phyloP scores from a whole-genome alignment of 129 eudicot species.

The Ambrosia trifida region DNA sequence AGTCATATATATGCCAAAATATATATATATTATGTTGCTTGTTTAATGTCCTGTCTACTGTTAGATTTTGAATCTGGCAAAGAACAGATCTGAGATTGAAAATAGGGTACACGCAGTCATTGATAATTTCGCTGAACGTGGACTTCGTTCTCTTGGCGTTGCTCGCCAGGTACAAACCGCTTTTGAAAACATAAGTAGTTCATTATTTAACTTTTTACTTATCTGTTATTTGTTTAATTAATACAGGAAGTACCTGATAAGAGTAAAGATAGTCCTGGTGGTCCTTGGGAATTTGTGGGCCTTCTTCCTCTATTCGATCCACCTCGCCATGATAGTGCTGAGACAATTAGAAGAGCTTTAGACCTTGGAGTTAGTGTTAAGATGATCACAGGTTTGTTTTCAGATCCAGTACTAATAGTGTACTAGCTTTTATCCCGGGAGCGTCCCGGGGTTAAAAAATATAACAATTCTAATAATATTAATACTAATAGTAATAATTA shows the following conservation, averaged over 20 bases:
- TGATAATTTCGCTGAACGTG: constrained; percentile 61
- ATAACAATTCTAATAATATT: no score
- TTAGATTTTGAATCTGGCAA: constrained; percentile 46
- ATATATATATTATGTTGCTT: not conserved
- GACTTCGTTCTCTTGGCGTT: constrained; percentile 57
- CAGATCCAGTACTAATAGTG: not conserved
- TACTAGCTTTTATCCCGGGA: no score
- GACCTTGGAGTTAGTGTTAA: constrained; percentile 59
- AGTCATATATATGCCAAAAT: not conserved
- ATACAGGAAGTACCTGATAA: constrained; percentile 49
- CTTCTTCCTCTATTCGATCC: constrained; percentile 62
- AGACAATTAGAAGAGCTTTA: constrained; percentile 50
- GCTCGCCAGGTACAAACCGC: constrained; percentile 44
- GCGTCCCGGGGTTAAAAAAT: no score
- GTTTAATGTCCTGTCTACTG: constrained; percentile 1
- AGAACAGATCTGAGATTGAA: constrained; percentile 45
- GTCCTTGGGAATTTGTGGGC: constrained; percentile 53
- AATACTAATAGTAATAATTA: no score
- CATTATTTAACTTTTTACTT: not conserved
- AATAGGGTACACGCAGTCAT: constrained; percentile 49
- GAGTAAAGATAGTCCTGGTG: constrained; percentile 55
- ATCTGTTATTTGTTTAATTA: not conserved
- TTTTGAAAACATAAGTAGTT: not conserved
- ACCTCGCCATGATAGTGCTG: constrained; percentile 61
- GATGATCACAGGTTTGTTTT: constrained; percentile 46